A percentile compares a stretch with the other conserved stretches of the same genome.
phyloP scores from a whole-genome alignment of 805 yeast genomes.

The Lachancea cidri region DNA sequence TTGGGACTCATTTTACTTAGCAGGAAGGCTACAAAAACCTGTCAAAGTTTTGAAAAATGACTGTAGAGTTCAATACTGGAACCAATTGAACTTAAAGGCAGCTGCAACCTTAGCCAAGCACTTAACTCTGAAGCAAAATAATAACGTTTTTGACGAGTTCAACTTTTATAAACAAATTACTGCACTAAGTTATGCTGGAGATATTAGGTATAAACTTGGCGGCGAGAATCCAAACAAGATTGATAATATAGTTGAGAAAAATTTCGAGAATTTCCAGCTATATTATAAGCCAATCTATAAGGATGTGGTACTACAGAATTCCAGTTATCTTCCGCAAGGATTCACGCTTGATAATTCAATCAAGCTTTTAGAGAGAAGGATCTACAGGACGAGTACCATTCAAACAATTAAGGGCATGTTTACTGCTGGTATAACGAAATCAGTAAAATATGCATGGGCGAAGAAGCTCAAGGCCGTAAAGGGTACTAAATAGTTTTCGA shows the following conservation, averaged over 20 bases:
- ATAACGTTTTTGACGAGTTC: constrained; percentile 46
- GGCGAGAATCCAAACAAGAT: constrained; percentile 94
- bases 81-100: constrained; percentile 69
- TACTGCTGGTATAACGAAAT: constrained; percentile 77
- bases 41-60: constrained; percentile 69
- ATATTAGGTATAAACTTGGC: constrained; percentile 74
- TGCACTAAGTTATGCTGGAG: constrained; percentile 81
- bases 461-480: constrained; percentile 44
- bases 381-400: constrained; percentile 59
- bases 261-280: constrained; percentile 58
- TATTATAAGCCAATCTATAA: constrained; percentile 62
- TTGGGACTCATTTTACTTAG: constrained; percentile 83
- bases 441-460: constrained; percentile 69
- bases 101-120: constrained; percentile 60
- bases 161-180: constrained; percentile 75
- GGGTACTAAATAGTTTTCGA: constrained; percentile 3
- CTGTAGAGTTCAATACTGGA: constrained; percentile 55
- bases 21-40: constrained; percentile 94
- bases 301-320: constrained; percentile 33
- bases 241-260: constrained; percentile 76
- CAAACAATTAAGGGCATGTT: constrained; percentile 81
- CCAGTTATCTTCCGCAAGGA: constrained; percentile 36
- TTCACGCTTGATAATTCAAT: constrained; percentile 35
- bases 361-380: constrained; percentile 45
- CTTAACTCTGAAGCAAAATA: constrained; percentile 30